phyloP scores from a whole-genome alignment of 768 basidiomycete species.

The Tephrocybe rancida region DNA sequence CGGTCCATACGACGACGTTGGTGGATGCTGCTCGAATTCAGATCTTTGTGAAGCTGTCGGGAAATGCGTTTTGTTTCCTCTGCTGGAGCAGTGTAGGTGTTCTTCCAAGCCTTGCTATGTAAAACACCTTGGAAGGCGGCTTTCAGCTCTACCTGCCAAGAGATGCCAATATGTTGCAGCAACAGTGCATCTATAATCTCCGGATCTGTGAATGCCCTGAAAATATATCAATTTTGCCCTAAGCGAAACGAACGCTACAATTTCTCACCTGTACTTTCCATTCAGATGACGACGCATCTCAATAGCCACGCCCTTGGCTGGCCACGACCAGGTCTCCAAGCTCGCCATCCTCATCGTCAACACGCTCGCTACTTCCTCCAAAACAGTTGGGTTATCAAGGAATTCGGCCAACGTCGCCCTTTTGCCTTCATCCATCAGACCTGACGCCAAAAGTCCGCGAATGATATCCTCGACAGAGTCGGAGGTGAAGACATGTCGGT shows the following conservation, averaged over 20 bases:
- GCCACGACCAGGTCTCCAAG: constrained; percentile 47
- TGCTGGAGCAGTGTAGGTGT: constrained; percentile 14
- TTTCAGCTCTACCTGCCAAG: constrained; percentile 43
- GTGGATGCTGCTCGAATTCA: constrained; percentile 22
- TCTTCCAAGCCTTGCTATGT: constrained; percentile 38
- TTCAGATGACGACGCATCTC: constrained; percentile 50
- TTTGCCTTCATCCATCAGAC: constrained; percentile 42
- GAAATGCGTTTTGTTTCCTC: constrained; percentile 19
- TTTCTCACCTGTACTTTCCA: constrained; percentile 44
- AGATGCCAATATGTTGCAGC: constrained; percentile 44
- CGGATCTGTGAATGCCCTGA: constrained; percentile 48
- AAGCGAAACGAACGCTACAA: not conserved
- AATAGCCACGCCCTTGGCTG: constrained; percentile 37
- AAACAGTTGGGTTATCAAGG: constrained; percentile 35
- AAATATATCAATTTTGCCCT: not conserved
- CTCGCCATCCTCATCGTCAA: constrained; percentile 46
- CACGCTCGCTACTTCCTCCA: constrained; percentile 45
- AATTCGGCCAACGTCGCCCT: constrained; percentile 43
- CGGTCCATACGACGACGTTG: constrained; percentile 25
- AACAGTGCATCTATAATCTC: constrained; percentile 49
- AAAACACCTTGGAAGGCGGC: constrained; percentile 29
- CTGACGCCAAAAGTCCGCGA: constrained; percentile 33
- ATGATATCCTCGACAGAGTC: constrained; percentile 33
- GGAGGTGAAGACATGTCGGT: constrained; percentile 23
- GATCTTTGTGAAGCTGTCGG: constrained; percentile 20